A percentile compares a stretch with the other conserved stretches of the same genome.
phyloP scores from a whole-genome alignment of 1,284 basidiomycete species.

The Malassezia restricta region DNA sequence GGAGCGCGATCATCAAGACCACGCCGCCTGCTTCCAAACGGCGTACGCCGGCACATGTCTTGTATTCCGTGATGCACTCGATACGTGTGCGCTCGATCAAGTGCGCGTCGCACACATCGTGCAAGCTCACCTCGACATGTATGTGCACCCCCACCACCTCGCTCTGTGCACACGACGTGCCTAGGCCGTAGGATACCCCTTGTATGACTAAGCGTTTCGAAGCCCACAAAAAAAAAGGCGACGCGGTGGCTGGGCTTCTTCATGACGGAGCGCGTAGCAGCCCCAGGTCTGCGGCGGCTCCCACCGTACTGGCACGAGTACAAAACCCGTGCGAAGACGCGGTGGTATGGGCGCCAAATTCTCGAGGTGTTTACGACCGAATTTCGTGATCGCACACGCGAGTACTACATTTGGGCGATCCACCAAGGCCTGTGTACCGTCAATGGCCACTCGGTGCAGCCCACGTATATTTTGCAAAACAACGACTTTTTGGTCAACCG shows the following conservation, averaged over 20 bases:
- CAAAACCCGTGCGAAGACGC: conserved; percentile 78
- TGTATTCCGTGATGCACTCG: conserved; percentile 7
- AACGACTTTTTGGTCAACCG: conserved; percentile 76
- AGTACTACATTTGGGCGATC: conserved; percentile 52
- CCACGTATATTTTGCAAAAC: conserved; percentile 67
- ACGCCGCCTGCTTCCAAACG: conserved; percentile 9
- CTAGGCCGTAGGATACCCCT: not conserved
- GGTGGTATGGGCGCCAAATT: conserved; percentile 74
- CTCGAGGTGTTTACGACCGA: conserved; percentile 47
- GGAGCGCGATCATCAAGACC: conserved; percentile 10
- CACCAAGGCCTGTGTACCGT: conserved; percentile 89
- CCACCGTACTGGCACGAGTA: conserved; percentile 49
- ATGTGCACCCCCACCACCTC: conserved; percentile 9
- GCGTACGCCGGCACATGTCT: conserved; percentile 13
- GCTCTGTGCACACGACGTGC: conserved; percentile 9
- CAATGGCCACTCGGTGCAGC: conserved; percentile 69
- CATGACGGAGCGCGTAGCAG: conserved; percentile 11
- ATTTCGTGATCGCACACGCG: conserved; percentile 47
- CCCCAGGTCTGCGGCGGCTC: conserved; percentile 15
- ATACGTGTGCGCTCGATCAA: not conserved
- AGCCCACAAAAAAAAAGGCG: not conserved
- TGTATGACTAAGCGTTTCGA: not conserved
- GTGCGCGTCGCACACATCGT: conserved; percentile 4
- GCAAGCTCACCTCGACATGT: conserved; percentile 14
- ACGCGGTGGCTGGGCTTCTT: not conserved